Percentiles rank a stretch among this genome's conserved stretches.
phyloP scores from a whole-genome alignment of 352 stramenopile species.

The Globisporangium paddicum region DNA sequence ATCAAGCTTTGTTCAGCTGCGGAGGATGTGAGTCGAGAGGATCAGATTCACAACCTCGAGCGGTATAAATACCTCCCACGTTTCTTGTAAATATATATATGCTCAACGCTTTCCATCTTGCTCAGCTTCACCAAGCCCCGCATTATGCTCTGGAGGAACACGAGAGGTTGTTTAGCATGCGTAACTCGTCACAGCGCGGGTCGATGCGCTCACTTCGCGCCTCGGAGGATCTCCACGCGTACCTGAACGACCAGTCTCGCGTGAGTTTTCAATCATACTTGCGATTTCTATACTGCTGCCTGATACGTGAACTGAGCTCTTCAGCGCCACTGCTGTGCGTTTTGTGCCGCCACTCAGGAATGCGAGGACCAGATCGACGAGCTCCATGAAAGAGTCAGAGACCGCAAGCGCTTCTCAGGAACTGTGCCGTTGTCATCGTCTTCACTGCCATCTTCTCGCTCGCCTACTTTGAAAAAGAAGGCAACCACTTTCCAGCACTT shows the following conservation, averaged over 20 bases:
- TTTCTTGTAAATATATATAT: too few species aligned
- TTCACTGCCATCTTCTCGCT: neutral
- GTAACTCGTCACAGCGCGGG: neutral
- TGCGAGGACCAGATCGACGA: slow-evolving; percentile 6
- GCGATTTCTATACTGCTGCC: neutral
- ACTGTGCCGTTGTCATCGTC: neutral
- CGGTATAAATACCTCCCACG: too few species aligned
- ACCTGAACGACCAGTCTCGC: neutral
- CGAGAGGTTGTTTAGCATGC: too few species aligned
- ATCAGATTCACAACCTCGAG: too few species aligned
- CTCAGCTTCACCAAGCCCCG: too few species aligned
- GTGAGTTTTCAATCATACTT: neutral
- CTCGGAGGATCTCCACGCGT: neutral
- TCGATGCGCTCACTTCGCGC: neutral
- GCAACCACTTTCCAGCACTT: neutral
- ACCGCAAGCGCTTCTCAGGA: neutral
- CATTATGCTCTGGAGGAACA: too few species aligned
- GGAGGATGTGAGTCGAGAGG: too few species aligned
- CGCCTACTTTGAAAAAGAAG: neutral
- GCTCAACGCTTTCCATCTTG: too few species aligned
- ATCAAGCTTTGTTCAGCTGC: too few species aligned
- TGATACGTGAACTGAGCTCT: too few species aligned
- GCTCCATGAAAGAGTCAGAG: neutral
- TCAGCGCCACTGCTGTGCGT: too few species aligned
- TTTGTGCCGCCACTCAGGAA: too few species aligned